Evolutionary conservation across 805 yeast genomes (phyloP).

Genomic region (Candida sonorensis): DNA sequence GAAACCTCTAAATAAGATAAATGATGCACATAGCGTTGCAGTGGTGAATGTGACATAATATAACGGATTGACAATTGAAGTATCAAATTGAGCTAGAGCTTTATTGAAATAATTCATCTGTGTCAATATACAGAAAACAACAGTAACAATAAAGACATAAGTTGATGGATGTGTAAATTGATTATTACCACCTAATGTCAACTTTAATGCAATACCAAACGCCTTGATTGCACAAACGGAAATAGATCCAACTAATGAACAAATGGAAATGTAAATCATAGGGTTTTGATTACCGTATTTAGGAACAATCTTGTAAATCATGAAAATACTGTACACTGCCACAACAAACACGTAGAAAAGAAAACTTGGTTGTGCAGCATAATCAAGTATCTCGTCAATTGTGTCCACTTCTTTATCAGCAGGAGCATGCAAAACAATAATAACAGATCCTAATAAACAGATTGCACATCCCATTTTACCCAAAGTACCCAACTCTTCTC

Average conservation of each 20-base stretch:
- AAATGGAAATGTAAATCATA: slow-evolving; percentile 82
- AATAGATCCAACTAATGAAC: slow-evolving; percentile 85
- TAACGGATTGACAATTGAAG: slow-evolving; percentile 85
- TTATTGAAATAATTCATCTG: slow-evolving; percentile 94
- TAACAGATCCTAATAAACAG: slow-evolving; percentile 80
- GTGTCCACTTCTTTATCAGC: slow-evolving; percentile 87
- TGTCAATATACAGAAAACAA: slow-evolving; percentile 73
- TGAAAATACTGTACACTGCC: slow-evolving; percentile 60
- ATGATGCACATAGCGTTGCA: slow-evolving; percentile 78
- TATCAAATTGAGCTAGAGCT: slow-evolving; percentile 89
- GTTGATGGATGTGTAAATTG: slow-evolving; percentile 84
- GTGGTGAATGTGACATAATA: slow-evolving; percentile 91
- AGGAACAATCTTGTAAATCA: slow-evolving; percentile 82
- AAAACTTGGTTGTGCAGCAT: slow-evolving; percentile 76
- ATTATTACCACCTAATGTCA: slow-evolving; percentile 78
- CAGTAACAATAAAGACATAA: slow-evolving; percentile 71
- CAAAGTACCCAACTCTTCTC: slow-evolving; percentile 79
- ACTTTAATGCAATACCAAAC: slow-evolving; percentile 84
- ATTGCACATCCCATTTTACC: slow-evolving; percentile 93
- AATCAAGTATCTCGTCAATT: slow-evolving; percentile 77
- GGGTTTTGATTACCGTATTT: slow-evolving; percentile 74
- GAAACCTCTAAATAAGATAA: slow-evolving; percentile 79
- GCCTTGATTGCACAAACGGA: slow-evolving; percentile 91
- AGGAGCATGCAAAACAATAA: slow-evolving; percentile 87
- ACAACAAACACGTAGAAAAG: slow-evolving; percentile 59